Conservation (phyloP, 176 grass and related monocot species). For the Zoysia pacifica region DNA sequence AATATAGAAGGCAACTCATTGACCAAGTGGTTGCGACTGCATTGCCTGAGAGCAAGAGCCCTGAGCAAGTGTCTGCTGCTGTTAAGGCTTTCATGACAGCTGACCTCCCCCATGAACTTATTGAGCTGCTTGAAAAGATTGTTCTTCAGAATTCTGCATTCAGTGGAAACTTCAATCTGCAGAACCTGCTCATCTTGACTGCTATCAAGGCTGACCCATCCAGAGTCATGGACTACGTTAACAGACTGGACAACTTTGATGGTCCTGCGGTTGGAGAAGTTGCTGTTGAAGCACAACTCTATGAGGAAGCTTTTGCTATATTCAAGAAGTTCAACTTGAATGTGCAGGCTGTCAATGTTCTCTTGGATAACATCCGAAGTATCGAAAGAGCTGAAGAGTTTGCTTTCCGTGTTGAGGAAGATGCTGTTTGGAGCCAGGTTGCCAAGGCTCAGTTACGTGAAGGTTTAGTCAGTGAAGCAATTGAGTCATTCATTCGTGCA, state of each 20-base stretch:
- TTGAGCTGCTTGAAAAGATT: constrained; percentile 99
- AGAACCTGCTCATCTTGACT: constrained; percentile 95
- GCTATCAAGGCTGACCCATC: constrained; percentile 96
- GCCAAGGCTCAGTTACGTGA: constrained; percentile 88
- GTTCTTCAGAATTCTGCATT: constrained; percentile 98
- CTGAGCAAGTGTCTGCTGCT: constrained; percentile 97
- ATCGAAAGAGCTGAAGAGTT: constrained; percentile 97
- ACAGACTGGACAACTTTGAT: constrained; percentile 98
- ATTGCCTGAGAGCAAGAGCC: constrained; percentile 95
- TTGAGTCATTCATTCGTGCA: constrained; percentile 94
- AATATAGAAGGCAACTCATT: constrained; percentile 96
- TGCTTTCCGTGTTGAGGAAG: constrained; percentile 90
- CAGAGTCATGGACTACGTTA: constrained; percentile 94
- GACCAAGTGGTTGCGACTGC: constrained; percentile 99
- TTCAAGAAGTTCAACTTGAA: constrained; percentile 99
- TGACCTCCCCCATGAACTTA: constrained; percentile 94
- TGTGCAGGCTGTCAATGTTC: constrained; percentile 90
- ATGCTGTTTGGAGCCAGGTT: constrained; percentile 98
- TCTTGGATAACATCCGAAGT: constrained; percentile 82
- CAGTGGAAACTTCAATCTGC: constrained; percentile 94
- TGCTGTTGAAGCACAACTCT: constrained; percentile 87
- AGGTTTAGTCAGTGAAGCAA: constrained; percentile 92
- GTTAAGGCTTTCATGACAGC: constrained; percentile 99
- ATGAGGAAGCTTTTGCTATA: constrained; percentile 96
- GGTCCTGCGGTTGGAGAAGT: constrained; percentile 96